Conservation (phyloP, 306 rosid genomes). For the barrel medic (Medicago truncatula) region MtrunA17r5.0-ANR NC_053048.1:34177001-34177500, state of each 20-base stretch:
- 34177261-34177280: background rate
- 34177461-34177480: no score
- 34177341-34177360: background rate
- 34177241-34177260: background rate
- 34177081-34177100: no score
- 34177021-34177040: background rate
- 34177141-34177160: no score
- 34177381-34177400: background rate
- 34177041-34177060: no score
- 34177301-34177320: conserved; percentile 8
- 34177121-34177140: background rate
- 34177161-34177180: no score
- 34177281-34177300: conserved; percentile 7
- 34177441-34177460: no score
- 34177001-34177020: background rate
- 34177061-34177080: no score
- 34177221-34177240: background rate
- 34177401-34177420: background rate
- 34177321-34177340: background rate
- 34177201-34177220: background rate
- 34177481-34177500: background rate
- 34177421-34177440: no score
- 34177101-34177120: background rate
- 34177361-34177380: background rate
- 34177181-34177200: no score